A percentile compares a stretch with the other conserved stretches of the same genome.
phyloP scores from a whole-genome alignment of 768 basidiomycete genomes.

The Tricholoma saponaceum region DNA sequence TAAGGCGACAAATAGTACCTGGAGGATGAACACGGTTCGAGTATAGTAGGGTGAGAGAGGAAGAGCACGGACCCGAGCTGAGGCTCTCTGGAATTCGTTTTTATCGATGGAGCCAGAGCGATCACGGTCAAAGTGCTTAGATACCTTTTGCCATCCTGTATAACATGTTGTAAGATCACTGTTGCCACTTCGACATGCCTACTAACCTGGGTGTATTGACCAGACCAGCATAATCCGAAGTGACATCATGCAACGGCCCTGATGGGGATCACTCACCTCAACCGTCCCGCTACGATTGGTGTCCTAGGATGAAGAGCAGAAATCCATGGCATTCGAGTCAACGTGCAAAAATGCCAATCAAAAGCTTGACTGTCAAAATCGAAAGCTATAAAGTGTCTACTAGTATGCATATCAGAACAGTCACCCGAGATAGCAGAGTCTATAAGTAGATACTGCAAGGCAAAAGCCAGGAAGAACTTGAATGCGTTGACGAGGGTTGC shows the following conservation, averaged over 20 bases:
- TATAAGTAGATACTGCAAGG: too few species aligned
- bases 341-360: constrained; percentile 71
- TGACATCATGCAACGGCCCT: constrained; percentile 9
- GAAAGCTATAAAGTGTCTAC: constrained; percentile 60
- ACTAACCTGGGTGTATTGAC: constrained; percentile 72
- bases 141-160: constrained; percentile 81
- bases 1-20: constrained; percentile 67
- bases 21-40: not conserved
- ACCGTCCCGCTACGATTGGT: constrained; percentile 75
- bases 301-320: constrained; percentile 41
- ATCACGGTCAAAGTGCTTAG: constrained; percentile 80
- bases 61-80: constrained; percentile 59
- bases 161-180: not conserved
- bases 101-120: constrained; percentile 76
- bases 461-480: too few species aligned
- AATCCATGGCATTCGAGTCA: not conserved
- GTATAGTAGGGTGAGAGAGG: not conserved
- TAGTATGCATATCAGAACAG: too few species aligned
- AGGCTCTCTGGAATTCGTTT: constrained; percentile 59
- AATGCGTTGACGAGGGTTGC: too few species aligned
- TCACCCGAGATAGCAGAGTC: too few species aligned
- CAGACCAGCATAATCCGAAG: constrained; percentile 44
- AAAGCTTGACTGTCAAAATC: constrained; percentile 83
- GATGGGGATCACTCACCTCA: constrained; percentile 42
- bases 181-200: not conserved